A percentile compares a stretch with the other conserved stretches of the same genome.
These are phyloP conservation scores for Solanum verrucosum DNA, from an alignment of 257 asterid species.

Conservation along the genomic window DNA sequence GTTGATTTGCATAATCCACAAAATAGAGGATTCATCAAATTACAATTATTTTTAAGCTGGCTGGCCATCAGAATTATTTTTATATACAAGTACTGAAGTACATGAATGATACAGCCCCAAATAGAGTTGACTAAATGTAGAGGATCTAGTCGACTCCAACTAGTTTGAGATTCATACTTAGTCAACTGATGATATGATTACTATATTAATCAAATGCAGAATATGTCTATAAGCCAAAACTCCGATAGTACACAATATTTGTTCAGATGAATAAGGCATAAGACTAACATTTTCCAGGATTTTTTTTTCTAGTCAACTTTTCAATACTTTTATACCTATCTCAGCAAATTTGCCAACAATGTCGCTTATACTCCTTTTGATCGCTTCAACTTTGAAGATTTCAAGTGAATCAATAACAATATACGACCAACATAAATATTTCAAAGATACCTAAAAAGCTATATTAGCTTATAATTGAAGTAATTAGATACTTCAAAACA, in stretches of 20 bases:
- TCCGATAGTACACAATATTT: background rate
- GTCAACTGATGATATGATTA: background rate
- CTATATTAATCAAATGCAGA: background rate
- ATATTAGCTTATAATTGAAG: background rate
- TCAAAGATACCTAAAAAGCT: background rate
- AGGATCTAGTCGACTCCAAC: background rate
- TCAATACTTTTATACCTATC: background rate
- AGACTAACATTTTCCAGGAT: background rate
- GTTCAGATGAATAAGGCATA: background rate
- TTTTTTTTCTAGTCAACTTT: background rate
- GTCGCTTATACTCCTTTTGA: background rate
- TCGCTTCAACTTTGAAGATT: background rate
- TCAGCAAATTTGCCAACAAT: background rate
- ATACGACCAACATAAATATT: background rate
- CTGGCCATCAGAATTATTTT: background rate
- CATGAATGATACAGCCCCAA: background rate
- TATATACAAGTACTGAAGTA: background rate
- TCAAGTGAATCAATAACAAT: background rate
- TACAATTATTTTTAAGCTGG: background rate
- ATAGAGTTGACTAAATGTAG: background rate
- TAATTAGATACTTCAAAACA: background rate
- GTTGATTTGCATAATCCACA: background rate
- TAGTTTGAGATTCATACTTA: background rate
- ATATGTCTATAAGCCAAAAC: background rate
- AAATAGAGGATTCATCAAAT: background rate